phyloP scores from a whole-genome alignment of 352 stramenopile genomes.

The Pythium aquatile region DNA sequence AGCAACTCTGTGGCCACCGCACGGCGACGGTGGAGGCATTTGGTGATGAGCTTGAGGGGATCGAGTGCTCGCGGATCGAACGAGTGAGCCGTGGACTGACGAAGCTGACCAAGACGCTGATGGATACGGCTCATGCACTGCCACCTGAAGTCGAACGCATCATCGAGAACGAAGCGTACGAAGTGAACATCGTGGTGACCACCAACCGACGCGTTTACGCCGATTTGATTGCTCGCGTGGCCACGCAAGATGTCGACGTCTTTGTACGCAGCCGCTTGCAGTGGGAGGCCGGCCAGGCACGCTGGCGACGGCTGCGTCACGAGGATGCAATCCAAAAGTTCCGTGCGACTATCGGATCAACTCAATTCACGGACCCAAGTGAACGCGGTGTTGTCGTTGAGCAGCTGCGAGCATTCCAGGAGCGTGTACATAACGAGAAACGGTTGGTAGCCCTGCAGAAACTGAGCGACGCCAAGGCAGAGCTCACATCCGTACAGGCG shows the following conservation, averaged over 20 bases:
- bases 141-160: slow-evolving; percentile 69
- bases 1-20: slow-evolving; percentile 44
- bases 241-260: slow-evolving; percentile 64
- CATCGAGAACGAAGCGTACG: slow-evolving; percentile 68
- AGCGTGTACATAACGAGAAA: slow-evolving; percentile 45
- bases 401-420: slow-evolving; percentile 53
- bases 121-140: slow-evolving; percentile 66
- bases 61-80: slow-evolving; percentile 50
- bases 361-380: slow-evolving; percentile 66
- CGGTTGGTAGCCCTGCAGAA: slow-evolving; percentile 48
- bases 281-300: slow-evolving; percentile 60
- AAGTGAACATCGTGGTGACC: slow-evolving; percentile 83
- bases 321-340: slow-evolving; percentile 68
- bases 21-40: slow-evolving; percentile 44
- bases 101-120: slow-evolving; percentile 47
- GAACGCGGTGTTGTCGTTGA: slow-evolving; percentile 55
- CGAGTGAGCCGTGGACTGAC: slow-evolving; percentile 42
- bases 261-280: slow-evolving; percentile 48
- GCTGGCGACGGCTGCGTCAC: slow-evolving; percentile 80
- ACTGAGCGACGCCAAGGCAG: slow-evolving; percentile 37
- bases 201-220: slow-evolving; percentile 76
- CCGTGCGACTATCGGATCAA: slow-evolving; percentile 50
- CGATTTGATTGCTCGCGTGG: slow-evolving; percentile 64
- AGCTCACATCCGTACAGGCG: slow-evolving; percentile 43
- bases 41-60: slow-evolving; percentile 40